Conservation (phyloP, 73 alveolate species). For the Uronychia setigera region DNA sequence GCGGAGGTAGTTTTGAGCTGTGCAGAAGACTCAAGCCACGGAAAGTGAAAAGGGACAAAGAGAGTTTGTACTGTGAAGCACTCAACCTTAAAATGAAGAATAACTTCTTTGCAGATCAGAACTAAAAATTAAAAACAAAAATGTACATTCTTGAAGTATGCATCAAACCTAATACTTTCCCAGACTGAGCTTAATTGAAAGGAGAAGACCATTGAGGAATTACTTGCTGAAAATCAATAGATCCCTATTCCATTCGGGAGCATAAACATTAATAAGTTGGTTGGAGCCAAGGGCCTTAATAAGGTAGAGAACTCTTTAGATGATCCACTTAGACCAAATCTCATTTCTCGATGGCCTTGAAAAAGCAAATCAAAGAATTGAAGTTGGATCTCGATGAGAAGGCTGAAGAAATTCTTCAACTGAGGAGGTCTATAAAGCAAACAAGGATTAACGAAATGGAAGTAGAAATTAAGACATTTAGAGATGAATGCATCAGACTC, state of each 20-base stretch:
- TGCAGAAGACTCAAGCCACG: slow-evolving; percentile 21
- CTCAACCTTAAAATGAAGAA: slow-evolving; percentile 38
- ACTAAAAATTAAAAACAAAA: slow-evolving; percentile 49
- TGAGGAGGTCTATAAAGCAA: slow-evolving; percentile 53
- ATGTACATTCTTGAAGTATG: slow-evolving; percentile 39
- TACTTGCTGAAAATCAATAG: background rate
- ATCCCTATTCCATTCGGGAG: slow-evolving; percentile 6
- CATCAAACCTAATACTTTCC: background rate
- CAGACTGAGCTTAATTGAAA: background rate
- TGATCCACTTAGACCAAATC: slow-evolving; percentile 18
- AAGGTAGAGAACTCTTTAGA: background rate
- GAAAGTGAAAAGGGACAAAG: slow-evolving; percentile 8
- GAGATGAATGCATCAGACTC: slow-evolving; percentile 76
- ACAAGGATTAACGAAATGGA: slow-evolving; percentile 69
- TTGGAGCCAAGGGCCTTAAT: background rate
- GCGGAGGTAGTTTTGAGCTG: background rate
- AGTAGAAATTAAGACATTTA: slow-evolving; percentile 57
- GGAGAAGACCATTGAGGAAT: slow-evolving; percentile 1
- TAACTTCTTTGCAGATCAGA: slow-evolving; percentile 53
- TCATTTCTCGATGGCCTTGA: slow-evolving; percentile 38
- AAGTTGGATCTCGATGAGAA: slow-evolving; percentile 10
- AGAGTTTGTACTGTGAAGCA: slow-evolving; percentile 42
- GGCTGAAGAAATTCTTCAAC: slow-evolving; percentile 43
- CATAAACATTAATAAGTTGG: background rate
- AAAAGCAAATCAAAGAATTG: slow-evolving; percentile 62